Conservation (phyloP, 306 rosid species). For the Castanea crenata region DNA sequence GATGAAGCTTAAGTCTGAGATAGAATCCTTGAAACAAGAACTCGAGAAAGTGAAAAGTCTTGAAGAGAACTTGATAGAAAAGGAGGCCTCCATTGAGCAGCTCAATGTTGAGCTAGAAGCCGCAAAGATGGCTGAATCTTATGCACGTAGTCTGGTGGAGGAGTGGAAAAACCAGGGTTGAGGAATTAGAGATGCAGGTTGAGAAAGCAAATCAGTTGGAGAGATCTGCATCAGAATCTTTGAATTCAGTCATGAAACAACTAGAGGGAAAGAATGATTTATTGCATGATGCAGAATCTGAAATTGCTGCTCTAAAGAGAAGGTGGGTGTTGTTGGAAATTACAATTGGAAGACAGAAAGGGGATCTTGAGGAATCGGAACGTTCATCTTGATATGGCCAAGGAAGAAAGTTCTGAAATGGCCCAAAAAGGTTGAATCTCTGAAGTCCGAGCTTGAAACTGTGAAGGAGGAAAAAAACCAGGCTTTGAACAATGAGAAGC, state of each 20-base stretch:
- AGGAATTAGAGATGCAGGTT: conserved; percentile 58
- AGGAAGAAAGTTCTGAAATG: conserved; percentile 59
- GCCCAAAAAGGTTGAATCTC: conserved; percentile 50
- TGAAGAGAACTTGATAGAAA: conserved; percentile 54
- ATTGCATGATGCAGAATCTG: conserved; percentile 73
- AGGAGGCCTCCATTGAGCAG: conserved; percentile 68
- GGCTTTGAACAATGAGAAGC: conserved; percentile 72
- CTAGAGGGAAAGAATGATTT: conserved; percentile 63
- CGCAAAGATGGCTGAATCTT: conserved; percentile 84
- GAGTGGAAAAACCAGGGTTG: conserved; percentile 64
- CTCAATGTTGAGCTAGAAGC: conserved; percentile 85
- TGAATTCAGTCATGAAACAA: conserved; percentile 69
- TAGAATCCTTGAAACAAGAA: conserved; percentile 55
- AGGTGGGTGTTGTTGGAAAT: conserved; percentile 74
- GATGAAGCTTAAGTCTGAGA: conserved; percentile 55
- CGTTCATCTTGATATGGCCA: conserved; percentile 40
- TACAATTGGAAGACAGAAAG: conserved; percentile 68
- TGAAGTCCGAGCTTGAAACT: conserved; percentile 55
- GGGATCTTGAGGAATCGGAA: conserved; percentile 73
- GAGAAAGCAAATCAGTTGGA: conserved; percentile 71
- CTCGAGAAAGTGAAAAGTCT: conserved; percentile 52
- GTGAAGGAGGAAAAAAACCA: conserved; percentile 72
- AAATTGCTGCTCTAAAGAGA: conserved; percentile 67
- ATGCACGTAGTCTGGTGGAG: conserved; percentile 60
- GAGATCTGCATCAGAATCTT: conserved; percentile 81